A percentile compares a stretch with the other conserved stretches of the same genome.
These are phyloP conservation scores for Schizochytrium sp. DNA, from an alignment of 108 stramenopile species.

Conservation along the genomic window DNA sequence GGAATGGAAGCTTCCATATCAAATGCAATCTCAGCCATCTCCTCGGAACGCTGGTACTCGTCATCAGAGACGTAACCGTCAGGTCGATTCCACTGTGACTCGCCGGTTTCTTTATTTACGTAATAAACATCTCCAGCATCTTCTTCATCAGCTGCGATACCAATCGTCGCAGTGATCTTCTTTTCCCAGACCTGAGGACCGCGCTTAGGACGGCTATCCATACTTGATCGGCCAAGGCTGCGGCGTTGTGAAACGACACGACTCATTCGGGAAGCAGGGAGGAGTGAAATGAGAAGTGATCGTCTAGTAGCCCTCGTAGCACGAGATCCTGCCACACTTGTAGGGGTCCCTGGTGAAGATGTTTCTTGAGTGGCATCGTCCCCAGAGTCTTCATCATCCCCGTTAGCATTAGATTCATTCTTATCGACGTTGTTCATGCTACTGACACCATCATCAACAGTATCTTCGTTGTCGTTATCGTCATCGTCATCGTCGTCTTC, in stretches of 20 bases:
- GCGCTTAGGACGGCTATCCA: neutral
- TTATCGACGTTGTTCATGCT: neutral
- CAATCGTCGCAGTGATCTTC: conserved; percentile 23
- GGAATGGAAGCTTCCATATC: neutral
- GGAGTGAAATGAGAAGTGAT: neutral
- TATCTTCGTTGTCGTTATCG: neutral
- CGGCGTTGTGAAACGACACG: neutral
- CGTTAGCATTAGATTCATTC: neutral
- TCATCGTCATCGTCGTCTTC: conserved; percentile 14
- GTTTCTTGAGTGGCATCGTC: neutral
- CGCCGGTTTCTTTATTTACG: conserved; percentile 36
- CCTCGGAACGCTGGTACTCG: neutral
- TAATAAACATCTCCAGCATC: conserved; percentile 42
- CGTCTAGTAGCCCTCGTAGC: neutral
- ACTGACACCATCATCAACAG: neutral
- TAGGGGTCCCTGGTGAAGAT: neutral
- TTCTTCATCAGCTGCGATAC: conserved; percentile 6
- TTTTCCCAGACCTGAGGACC: conserved; percentile 8
- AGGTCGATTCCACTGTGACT: conserved; percentile 59
- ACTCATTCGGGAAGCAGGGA: neutral
- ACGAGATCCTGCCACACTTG: neutral
- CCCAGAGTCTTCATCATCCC: no score
- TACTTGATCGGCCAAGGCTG: neutral
- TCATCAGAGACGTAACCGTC: conserved; percentile 48
- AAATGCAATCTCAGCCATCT: conserved; percentile 25